These are phyloP conservation scores for Cutaneotrichosporon sp. DNA, from an alignment of 1,284 basidiomycete species.

Conservation along the genomic window DNA sequence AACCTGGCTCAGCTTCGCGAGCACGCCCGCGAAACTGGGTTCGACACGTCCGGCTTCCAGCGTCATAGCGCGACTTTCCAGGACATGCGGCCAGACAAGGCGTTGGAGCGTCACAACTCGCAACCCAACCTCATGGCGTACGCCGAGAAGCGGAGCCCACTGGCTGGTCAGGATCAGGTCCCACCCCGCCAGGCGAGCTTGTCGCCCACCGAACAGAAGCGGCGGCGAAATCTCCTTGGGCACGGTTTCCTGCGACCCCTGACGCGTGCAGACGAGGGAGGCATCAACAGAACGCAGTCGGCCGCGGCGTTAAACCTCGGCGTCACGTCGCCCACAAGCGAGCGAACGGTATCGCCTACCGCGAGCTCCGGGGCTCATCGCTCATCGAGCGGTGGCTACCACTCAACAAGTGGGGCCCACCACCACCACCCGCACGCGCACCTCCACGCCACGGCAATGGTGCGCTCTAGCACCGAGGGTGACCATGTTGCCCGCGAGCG, in stretches of 20 bases:
- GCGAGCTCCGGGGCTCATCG: conserved; percentile 5
- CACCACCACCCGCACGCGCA: background rate
- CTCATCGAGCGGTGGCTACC: background rate
- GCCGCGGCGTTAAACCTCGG: conserved; percentile 26
- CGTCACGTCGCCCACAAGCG: background rate
- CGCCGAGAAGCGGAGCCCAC: conserved; percentile 4
- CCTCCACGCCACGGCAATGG: conserved; percentile 39
- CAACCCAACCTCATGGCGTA: conserved; percentile 30
- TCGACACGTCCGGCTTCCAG: conserved; percentile 17
- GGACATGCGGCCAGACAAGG: conserved; percentile 4
- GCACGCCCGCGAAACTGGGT: conserved; percentile 14
- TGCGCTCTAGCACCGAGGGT: conserved; percentile 39
- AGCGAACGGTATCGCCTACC: background rate
- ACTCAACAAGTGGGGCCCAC: too few relatives aligned
- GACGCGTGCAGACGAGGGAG: conserved; percentile 33
- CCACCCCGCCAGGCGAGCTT: conserved; percentile 4
- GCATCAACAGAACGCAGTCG: conserved; percentile 22
- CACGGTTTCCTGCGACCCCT: conserved; percentile 42
- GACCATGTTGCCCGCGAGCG: conserved; percentile 27
- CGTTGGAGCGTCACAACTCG: conserved; percentile 29
- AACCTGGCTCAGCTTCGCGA: conserved; percentile 33
- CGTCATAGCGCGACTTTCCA: conserved; percentile 13
- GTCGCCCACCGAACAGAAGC: conserved; percentile 22
- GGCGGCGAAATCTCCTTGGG: conserved; percentile 35
- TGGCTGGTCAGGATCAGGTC: background rate